A percentile compares a stretch with the other conserved stretches of the same genome.
phyloP scores from a whole-genome alignment of 1,284 basidiomycete genomes.

The Baeospora myosura region DNA sequence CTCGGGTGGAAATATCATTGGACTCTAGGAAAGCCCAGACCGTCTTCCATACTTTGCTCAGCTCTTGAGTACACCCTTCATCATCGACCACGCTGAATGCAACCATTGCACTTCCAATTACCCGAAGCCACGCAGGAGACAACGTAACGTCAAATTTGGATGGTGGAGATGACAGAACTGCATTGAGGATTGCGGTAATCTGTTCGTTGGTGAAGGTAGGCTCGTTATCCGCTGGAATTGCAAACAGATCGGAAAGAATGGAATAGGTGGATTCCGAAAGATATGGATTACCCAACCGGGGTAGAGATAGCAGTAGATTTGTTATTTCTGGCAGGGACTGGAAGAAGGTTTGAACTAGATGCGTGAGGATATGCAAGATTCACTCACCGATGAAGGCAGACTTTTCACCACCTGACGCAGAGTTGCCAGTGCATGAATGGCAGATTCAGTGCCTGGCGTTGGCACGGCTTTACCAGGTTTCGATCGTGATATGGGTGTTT shows the following conservation, averaged over 20 bases:
- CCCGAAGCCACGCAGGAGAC: slow-evolving; percentile 66
- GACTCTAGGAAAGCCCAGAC: slow-evolving; percentile 73
- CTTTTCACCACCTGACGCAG: slow-evolving; percentile 58
- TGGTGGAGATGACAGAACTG: slow-evolving; percentile 71
- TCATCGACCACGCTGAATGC: slow-evolving; percentile 46
- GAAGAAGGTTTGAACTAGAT: slow-evolving; percentile 15
- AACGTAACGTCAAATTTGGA: slow-evolving; percentile 53
- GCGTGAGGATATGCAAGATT: slow-evolving; percentile 8
- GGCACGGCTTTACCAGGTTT: slow-evolving; percentile 54
- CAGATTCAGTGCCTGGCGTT: slow-evolving; percentile 59
- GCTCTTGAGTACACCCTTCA: slow-evolving; percentile 41
- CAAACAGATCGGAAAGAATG: slow-evolving; percentile 70
- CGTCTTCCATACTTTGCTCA: slow-evolving; percentile 68
- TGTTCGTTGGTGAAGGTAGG: slow-evolving; percentile 40
- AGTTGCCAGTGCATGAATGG: slow-evolving; percentile 77
- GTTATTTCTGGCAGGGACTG: slow-evolving; percentile 70
- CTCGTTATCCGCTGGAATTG: slow-evolving; percentile 43
- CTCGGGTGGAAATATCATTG: slow-evolving; percentile 44
- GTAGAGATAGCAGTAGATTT: slow-evolving; percentile 66
- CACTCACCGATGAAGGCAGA: slow-evolving; percentile 58
- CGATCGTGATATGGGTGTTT: slow-evolving; percentile 51
- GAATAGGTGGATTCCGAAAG: slow-evolving; percentile 80
- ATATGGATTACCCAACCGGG: slow-evolving; percentile 78
- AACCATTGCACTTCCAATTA: slow-evolving; percentile 65
- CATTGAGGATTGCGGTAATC: slow-evolving; percentile 65